Evolutionary conservation across 306 rosid species (phyloP).

Genomic region (Pyrus betulifolia): DNA sequence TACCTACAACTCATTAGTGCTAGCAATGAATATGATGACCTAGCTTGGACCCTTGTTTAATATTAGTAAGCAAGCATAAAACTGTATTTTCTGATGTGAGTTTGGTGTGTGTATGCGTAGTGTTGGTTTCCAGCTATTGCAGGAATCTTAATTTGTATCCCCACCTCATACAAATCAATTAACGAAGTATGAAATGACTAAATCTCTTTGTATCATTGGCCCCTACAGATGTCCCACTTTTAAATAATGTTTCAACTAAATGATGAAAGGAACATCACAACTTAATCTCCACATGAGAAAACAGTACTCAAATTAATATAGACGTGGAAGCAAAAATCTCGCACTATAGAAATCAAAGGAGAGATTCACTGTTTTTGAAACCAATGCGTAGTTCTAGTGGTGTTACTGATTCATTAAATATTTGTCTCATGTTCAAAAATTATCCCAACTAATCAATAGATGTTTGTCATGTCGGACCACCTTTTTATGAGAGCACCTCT

Average conservation of each 20-base stretch:
- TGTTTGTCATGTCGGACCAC: too few relatives aligned
- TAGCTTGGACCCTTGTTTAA: background rate
- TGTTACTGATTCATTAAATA: too few relatives aligned
- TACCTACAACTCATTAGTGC: background rate
- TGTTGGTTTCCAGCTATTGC: background rate
- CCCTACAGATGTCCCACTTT: conserved; percentile 17
- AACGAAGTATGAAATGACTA: background rate
- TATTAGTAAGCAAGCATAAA: background rate
- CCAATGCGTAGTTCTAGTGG: too few relatives aligned
- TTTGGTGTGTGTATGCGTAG: background rate
- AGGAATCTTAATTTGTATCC: background rate
- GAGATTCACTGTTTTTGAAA: too few relatives aligned
- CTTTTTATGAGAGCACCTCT: background rate
- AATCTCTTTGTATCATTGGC: background rate
- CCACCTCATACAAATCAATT: background rate
- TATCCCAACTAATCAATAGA: too few relatives aligned
- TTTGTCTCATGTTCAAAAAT: background rate
- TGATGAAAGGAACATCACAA: conserved; percentile 31
- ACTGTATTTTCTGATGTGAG: conserved; percentile 1
- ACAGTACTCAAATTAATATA: background rate
- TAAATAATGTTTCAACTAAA: background rate
- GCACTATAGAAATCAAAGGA: background rate
- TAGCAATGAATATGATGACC: background rate
- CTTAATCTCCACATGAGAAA: background rate
- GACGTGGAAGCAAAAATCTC: background rate